Percentiles rank a stretch among this genome's conserved stretches.
Conservation (phyloP, 352 stramenopile species). For the Phytophthora sp. region DNA sequence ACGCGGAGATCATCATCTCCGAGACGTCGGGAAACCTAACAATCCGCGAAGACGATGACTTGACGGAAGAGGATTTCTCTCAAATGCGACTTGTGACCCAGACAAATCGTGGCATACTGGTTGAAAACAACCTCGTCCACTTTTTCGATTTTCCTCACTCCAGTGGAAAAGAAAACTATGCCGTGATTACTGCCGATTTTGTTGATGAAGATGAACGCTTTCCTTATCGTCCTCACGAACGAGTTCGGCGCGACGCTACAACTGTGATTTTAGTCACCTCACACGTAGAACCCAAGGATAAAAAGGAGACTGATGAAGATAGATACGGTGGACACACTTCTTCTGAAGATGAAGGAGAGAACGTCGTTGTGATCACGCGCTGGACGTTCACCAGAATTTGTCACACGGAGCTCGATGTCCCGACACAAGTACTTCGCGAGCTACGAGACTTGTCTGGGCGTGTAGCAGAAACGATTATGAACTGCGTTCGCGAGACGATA, state of each 20-base stretch:
- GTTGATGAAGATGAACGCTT: conserved; percentile 52
- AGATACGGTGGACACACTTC: conserved; percentile 10
- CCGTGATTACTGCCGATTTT: conserved; percentile 22
- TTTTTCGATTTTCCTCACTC: conserved; percentile 12
- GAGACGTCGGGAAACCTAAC: conserved; percentile 54
- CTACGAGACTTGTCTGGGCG: conserved; percentile 24
- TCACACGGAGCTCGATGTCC: conserved; percentile 31
- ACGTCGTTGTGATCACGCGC: conserved; percentile 39
- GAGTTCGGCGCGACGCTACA: conserved; percentile 39
- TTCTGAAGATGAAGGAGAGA: conserved; percentile 28
- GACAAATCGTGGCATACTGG: conserved; percentile 22
- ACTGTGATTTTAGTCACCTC: conserved; percentile 35
- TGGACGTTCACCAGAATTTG: conserved; percentile 41
- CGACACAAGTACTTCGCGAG: conserved; percentile 29
- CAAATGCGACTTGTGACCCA: conserved; percentile 47
- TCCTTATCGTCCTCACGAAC: conserved; percentile 39
- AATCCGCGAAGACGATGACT: conserved; percentile 60
- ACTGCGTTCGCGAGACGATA: conserved; percentile 25
- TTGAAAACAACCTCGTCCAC: conserved; percentile 42
- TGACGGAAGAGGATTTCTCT: conserved; percentile 39
- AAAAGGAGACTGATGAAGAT: conserved; percentile 3
- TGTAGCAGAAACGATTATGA: conserved; percentile 25
- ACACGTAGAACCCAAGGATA: conserved; percentile 2
- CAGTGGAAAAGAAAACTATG: conserved; percentile 9
- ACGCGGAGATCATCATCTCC: conserved; percentile 68